These are phyloP conservation scores for Parachaetomium inaequale DNA, from an alignment of 495 filamentous ascomycete species.

Conservation along the genomic window DNA sequence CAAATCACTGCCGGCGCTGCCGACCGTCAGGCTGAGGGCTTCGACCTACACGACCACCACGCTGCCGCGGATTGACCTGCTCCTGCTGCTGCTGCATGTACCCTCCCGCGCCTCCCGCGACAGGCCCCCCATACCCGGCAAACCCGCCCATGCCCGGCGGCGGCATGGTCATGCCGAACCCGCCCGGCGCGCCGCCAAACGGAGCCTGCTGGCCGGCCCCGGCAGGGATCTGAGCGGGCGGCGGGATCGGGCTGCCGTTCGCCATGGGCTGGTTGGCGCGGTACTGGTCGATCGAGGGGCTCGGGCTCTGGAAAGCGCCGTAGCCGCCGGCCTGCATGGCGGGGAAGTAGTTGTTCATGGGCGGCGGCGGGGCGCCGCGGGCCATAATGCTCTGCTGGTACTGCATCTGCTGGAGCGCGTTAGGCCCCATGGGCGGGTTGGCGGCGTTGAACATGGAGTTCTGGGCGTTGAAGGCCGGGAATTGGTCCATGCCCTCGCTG, in stretches of 20 bases:
- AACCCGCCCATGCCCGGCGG: conserved; percentile 40
- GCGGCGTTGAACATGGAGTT: conserved; percentile 50
- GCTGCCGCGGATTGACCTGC: conserved; percentile 47
- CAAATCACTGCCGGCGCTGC: conserved; percentile 5
- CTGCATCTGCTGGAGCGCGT: conserved; percentile 53
- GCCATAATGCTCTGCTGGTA: conserved; percentile 58
- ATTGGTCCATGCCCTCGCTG: conserved; percentile 56
- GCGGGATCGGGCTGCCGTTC: conserved; percentile 49
- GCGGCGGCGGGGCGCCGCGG: conserved; percentile 40
- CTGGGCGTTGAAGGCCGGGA: conserved; percentile 49
- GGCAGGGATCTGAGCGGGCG: conserved; percentile 30
- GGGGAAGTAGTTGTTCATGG: conserved; percentile 52
- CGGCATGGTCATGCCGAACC: conserved; percentile 48
- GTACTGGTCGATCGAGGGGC: conserved; percentile 48
- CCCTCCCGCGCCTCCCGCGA: conserved; percentile 35
- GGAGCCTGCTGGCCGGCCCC: background rate
- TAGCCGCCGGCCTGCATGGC: conserved; percentile 46
- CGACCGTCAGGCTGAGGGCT: conserved; percentile 32
- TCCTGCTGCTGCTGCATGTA: conserved; percentile 50
- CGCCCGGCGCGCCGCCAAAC: conserved; percentile 41
- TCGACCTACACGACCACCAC: conserved; percentile 54
- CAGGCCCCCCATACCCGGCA: conserved; percentile 34
- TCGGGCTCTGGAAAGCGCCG: conserved; percentile 43
- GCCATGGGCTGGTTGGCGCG: conserved; percentile 37
- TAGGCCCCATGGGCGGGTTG: conserved; percentile 47